Evolutionary conservation across 1,139 yeast species (phyloP).

Genomic region (Scheffersomyces lignicola): DNA sequence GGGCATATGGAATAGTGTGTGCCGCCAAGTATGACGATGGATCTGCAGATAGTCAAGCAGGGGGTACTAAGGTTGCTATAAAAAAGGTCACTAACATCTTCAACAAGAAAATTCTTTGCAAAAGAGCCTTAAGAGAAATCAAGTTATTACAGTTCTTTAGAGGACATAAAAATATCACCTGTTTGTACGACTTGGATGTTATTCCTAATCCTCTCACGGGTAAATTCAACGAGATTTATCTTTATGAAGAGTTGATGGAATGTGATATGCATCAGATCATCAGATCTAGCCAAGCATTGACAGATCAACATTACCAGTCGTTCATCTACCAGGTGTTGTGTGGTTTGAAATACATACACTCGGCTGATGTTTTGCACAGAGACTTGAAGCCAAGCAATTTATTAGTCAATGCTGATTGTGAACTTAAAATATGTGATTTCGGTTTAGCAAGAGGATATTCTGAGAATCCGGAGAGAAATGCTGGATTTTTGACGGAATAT

Average conservation of each 20-base stretch:
- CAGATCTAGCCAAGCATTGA: constrained; percentile 87
- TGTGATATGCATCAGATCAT: constrained; percentile 98
- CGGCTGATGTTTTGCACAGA: constrained; percentile 92
- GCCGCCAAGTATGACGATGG: constrained; percentile 87
- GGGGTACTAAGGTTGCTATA: constrained; percentile 69
- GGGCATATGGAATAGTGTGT: constrained; percentile 96
- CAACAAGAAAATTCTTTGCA: constrained; percentile 82
- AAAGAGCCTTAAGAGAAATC: constrained; percentile 85
- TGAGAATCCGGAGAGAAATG: constrained; percentile 78
- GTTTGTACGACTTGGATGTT: constrained; percentile 90
- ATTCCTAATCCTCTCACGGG: constrained; percentile 70
- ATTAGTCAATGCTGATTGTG: constrained; percentile 94
- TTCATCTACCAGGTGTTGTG: constrained; percentile 90
- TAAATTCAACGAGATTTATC: constrained; percentile 84
- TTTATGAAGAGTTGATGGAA: constrained; percentile 95
- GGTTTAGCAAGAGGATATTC: constrained; percentile 96
- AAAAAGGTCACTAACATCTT: constrained; percentile 93
- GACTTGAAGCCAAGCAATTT: constrained; percentile 94
- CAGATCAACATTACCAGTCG: constrained; percentile 93
- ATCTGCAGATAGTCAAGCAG: constrained; percentile 17
- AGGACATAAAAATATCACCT: constrained; percentile 90
- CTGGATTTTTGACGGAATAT: constrained; percentile 91
- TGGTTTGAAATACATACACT: constrained; percentile 85
- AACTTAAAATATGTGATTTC: constrained; percentile 92
- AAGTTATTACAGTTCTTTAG: constrained; percentile 87